These are phyloP conservation scores for Malassezia nana DNA, from an alignment of 1,284 basidiomycete genomes.

Conservation along the genomic window DNA sequence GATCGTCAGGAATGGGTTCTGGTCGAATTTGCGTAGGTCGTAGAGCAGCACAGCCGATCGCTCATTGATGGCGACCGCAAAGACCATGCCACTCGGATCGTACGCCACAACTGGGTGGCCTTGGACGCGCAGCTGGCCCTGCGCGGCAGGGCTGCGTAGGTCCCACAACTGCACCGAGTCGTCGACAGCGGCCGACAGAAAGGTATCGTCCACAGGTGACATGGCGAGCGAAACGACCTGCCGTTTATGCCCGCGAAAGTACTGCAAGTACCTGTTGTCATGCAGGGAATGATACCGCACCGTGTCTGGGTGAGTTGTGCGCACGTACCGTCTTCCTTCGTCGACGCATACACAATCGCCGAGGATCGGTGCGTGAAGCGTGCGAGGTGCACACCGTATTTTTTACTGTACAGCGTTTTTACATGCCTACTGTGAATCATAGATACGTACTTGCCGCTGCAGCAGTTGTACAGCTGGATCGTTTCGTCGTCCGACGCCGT, in stretches of 20 bases:
- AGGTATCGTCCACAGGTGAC: constrained; percentile 84
- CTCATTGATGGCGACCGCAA: constrained; percentile 77
- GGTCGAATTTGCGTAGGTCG: constrained; percentile 77
- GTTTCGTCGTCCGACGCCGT: constrained; percentile 88
- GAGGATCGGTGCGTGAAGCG: constrained; percentile 84
- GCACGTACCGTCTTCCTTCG: constrained; percentile 67
- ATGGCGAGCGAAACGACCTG: constrained; percentile 77
- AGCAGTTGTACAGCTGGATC: constrained; percentile 76
- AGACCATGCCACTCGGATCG: constrained; percentile 77
- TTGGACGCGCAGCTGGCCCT: constrained; percentile 54
- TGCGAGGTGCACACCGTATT: constrained; percentile 88
- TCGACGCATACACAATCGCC: constrained; percentile 79
- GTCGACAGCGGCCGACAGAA: constrained; percentile 86
- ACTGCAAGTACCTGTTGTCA: constrained; percentile 89
- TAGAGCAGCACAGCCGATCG: constrained; percentile 52
- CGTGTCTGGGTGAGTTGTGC: constrained; percentile 53
- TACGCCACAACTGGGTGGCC: constrained; percentile 74
- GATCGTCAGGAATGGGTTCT: constrained; percentile 72
- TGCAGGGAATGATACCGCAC: constrained; percentile 88
- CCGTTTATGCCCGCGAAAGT: constrained; percentile 81
- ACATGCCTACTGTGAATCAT: constrained; percentile 50
- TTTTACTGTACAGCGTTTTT: constrained; percentile 78
- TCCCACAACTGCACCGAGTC: constrained; percentile 97
- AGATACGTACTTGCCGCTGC: constrained; percentile 73
- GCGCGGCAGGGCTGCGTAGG: constrained; percentile 65